Conservation (phyloP, 306 rosid species). For the Quercus gilva region DNA sequence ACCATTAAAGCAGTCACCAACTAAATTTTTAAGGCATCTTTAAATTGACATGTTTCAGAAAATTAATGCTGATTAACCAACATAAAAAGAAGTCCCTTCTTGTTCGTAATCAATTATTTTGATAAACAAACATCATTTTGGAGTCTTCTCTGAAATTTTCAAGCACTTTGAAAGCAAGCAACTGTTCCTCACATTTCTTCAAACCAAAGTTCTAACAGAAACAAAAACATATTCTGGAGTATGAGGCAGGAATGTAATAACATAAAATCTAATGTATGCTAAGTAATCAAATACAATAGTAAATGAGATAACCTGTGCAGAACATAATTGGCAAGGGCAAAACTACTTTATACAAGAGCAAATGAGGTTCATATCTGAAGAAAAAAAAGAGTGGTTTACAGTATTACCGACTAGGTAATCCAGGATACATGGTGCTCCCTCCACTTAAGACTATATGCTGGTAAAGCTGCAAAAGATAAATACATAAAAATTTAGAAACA, state of each 20-base stretch:
- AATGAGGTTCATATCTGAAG: slow-evolving; percentile 9
- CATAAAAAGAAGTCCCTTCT: too few species aligned
- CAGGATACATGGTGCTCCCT: slow-evolving; percentile 99
- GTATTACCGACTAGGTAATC: slow-evolving; percentile 94
- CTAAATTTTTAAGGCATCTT: slow-evolving; percentile 12
- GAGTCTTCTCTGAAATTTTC: background rate
- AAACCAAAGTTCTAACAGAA: slow-evolving; percentile 16
- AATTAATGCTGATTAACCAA: too few species aligned
- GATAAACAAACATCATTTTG: background rate
- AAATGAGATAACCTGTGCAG: slow-evolving; percentile 2
- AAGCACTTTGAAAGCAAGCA: background rate
- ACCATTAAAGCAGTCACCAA: background rate
- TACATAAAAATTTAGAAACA: slow-evolving; percentile 5
- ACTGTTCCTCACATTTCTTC: background rate
- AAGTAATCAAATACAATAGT: slow-evolving; percentile 2
- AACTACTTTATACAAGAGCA: background rate
- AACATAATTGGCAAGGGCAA: slow-evolving; percentile 16
- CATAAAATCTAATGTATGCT: slow-evolving; percentile 12
- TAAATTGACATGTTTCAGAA: slow-evolving; percentile 1
- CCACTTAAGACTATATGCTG: slow-evolving; percentile 99
- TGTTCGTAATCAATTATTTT: background rate
- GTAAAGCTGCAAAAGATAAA: slow-evolving; percentile 74
- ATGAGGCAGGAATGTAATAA: slow-evolving; percentile 3
- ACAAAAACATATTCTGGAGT: background rate
- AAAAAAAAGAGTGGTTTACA: slow-evolving; percentile 25